Conservation (phyloP, 805 yeast species). For the Debaryomyces hansenii region DNA sequence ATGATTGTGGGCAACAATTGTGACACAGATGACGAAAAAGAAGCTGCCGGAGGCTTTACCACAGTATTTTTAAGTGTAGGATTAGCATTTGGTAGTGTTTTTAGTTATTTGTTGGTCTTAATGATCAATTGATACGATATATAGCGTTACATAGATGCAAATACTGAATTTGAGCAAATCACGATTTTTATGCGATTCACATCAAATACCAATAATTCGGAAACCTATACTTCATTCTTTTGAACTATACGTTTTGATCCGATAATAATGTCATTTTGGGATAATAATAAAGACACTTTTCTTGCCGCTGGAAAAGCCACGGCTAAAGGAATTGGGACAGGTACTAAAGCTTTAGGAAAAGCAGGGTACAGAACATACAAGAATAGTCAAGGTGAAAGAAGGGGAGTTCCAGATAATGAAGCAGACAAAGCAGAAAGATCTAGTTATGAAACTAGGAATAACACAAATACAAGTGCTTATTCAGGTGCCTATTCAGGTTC, state of each 20-base stretch:
- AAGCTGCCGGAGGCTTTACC: slow-evolving; percentile 94
- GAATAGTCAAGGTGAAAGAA: slow-evolving; percentile 31
- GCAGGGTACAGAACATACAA: slow-evolving; percentile 55
- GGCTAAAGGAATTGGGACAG: slow-evolving; percentile 51
- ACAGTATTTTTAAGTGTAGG: slow-evolving; percentile 78
- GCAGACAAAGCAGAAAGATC: too few relatives aligned
- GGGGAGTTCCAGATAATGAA: slow-evolving; percentile 13
- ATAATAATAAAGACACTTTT: slow-evolving; percentile 51
- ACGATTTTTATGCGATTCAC: too few relatives aligned
- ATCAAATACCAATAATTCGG: too few relatives aligned
- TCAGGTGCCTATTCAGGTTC: too few relatives aligned
- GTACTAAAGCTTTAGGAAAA: slow-evolving; percentile 47
- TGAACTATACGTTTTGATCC: too few relatives aligned
- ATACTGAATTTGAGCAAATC: too few relatives aligned
- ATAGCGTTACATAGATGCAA: neutral
- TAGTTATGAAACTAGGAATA: too few relatives aligned
- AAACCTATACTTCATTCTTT: too few relatives aligned
- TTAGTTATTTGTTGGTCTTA: slow-evolving; percentile 66
- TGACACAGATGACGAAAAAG: slow-evolving; percentile 66
- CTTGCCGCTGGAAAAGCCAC: slow-evolving; percentile 51
- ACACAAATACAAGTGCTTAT: too few relatives aligned
- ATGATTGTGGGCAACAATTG: slow-evolving; percentile 66
- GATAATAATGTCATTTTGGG: slow-evolving; percentile 27
- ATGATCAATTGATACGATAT: slow-evolving; percentile 15
- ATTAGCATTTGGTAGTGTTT: slow-evolving; percentile 72